Conservation (phyloP, 2,329 filamentous ascomycete species). For the Aspergillus felis region DNA sequence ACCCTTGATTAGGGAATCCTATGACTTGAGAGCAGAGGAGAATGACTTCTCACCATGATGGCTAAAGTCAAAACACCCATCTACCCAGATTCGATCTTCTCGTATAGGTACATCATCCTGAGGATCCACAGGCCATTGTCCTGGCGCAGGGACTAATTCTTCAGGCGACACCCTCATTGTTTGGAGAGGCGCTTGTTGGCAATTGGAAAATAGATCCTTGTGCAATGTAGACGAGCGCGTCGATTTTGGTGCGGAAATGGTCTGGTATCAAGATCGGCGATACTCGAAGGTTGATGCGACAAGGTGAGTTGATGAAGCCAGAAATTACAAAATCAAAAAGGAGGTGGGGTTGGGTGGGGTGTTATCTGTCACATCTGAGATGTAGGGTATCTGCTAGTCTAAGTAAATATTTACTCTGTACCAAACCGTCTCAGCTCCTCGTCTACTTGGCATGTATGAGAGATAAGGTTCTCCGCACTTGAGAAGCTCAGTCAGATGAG, state of each 20-base stretch:
- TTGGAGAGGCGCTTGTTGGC: not conserved
- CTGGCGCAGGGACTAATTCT: constrained; percentile 47
- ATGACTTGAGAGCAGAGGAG: not conserved
- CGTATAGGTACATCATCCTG: constrained; percentile 56
- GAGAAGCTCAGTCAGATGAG: too few relatives aligned
- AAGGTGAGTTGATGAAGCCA: not conserved
- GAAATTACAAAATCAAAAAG: not conserved
- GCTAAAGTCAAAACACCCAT: constrained; percentile 98
- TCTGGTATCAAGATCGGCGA: not conserved
- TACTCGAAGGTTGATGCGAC: not conserved
- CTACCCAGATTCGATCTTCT: constrained; percentile 86
- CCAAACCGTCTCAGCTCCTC: too few relatives aligned
- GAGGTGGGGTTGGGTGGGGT: not conserved
- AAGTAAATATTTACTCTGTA: too few relatives aligned
- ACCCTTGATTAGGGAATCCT: constrained; percentile 5
- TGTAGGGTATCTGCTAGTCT: too few relatives aligned
- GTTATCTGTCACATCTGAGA: not conserved
- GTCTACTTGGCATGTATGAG: too few relatives aligned
- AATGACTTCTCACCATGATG: constrained; percentile 68
- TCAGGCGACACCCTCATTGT: constrained; percentile 20
- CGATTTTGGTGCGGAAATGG: not conserved
- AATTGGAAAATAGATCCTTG: not conserved
- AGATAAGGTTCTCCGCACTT: too few relatives aligned
- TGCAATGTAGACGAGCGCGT: not conserved
- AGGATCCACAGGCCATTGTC: constrained; percentile 62